Evolutionary conservation across 768 basidiomycete genomes (phyloP).

Genomic region (Kwoniella pini): DNA sequence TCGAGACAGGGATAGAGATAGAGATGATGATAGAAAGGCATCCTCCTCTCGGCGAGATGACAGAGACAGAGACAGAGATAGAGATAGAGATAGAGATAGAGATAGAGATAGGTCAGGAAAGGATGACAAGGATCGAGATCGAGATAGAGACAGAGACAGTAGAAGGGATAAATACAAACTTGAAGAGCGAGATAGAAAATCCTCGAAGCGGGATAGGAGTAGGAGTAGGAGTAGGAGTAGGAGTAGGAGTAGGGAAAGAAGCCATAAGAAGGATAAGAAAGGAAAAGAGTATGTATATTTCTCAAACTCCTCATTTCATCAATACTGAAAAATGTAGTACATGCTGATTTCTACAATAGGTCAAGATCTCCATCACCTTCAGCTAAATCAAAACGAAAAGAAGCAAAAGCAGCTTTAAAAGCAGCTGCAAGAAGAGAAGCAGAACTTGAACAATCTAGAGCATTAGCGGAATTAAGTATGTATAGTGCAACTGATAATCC

Average conservation of each 20-base stretch:
- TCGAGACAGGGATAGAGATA: slow-evolving; percentile 36
- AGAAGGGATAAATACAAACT: slow-evolving; percentile 41
- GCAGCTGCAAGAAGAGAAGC: slow-evolving; percentile 50
- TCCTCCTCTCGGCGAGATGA: slow-evolving; percentile 34
- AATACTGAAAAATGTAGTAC: neutral
- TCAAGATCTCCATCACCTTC: slow-evolving; percentile 65
- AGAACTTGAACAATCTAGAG: slow-evolving; percentile 74
- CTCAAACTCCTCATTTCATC: neutral
- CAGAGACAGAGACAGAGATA: slow-evolving; percentile 18
- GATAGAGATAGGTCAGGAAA: slow-evolving; percentile 17
- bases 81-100: slow-evolving; percentile 5
- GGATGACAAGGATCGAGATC: slow-evolving; percentile 39
- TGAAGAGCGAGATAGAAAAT: slow-evolving; percentile 57
- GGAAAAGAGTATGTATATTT: slow-evolving; percentile 59
- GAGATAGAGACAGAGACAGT: slow-evolving; percentile 52
- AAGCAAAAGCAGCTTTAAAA: slow-evolving; percentile 84
- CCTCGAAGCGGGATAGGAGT: no score
- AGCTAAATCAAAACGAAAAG: slow-evolving; percentile 82
- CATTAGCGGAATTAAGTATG: slow-evolving; percentile 84
- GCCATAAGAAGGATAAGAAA: slow-evolving; percentile 54
- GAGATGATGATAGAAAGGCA: slow-evolving; percentile 42
- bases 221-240: slow-evolving; percentile 53
- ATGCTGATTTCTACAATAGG: slow-evolving; percentile 16
- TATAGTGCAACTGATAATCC: slow-evolving; percentile 97
- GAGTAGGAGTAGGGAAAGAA: slow-evolving; percentile 54